phyloP scores from a whole-genome alignment of 768 basidiomycete species.

The Boletus edulis region DNA sequence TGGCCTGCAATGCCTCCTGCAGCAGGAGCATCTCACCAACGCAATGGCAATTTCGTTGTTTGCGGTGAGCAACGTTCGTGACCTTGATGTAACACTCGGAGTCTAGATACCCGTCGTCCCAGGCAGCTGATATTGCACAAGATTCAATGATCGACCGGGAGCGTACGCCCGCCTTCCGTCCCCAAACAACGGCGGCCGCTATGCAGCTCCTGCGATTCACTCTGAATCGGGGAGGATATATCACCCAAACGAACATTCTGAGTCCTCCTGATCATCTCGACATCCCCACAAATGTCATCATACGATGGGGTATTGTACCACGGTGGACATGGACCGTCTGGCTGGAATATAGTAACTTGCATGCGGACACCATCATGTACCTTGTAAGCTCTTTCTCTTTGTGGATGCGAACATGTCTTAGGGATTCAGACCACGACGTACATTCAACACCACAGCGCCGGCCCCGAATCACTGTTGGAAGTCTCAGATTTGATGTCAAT shows the following conservation, averaged over 20 bases:
- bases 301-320: slow-evolving; percentile 55
- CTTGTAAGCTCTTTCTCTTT: slow-evolving; percentile 39
- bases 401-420: not conserved
- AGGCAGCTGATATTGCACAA: slow-evolving; percentile 23
- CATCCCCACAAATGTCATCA: slow-evolving; percentile 45
- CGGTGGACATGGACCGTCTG: slow-evolving; percentile 68
- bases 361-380: slow-evolving; percentile 46
- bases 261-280: slow-evolving; percentile 33
- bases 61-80: slow-evolving; percentile 26
- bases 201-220: slow-evolving; percentile 44
- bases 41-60: slow-evolving; percentile 38
- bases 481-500: not conserved
- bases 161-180: slow-evolving; percentile 35
- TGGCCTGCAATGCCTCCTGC: slow-evolving; percentile 9
- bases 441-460: slow-evolving; percentile 40
- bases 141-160: not conserved
- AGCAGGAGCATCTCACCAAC: slow-evolving; percentile 29
- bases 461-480: not conserved
- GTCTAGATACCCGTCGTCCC: not conserved
- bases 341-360: slow-evolving; percentile 49
- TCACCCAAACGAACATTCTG: slow-evolving; percentile 2
- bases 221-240: slow-evolving; percentile 29
- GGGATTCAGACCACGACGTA: slow-evolving; percentile 48
- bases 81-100: not conserved
- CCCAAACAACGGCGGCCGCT: slow-evolving; percentile 44